Conservation (phyloP, 805 yeast species). For the Vanderwaltozyma tropicalis region DNA sequence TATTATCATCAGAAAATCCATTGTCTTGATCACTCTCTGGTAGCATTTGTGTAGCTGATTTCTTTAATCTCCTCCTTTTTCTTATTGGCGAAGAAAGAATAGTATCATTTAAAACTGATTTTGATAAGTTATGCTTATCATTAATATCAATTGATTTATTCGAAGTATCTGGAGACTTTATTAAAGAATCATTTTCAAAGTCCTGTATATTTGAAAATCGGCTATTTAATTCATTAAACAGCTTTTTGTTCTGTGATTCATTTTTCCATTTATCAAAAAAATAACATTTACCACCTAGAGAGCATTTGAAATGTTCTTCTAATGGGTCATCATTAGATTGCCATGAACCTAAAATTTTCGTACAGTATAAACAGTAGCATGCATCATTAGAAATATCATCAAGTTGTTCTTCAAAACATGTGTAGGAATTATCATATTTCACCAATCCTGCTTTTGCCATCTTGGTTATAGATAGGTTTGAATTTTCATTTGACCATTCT, state of each 20-base stretch:
- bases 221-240: background rate
- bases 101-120: too few species aligned
- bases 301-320: slow-evolving; percentile 33
- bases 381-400: slow-evolving; percentile 33
- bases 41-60: slow-evolving; percentile 8
- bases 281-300: background rate
- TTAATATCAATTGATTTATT: too few species aligned
- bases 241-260: background rate
- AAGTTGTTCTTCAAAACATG: slow-evolving; percentile 14
- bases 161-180: too few species aligned
- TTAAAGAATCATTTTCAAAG: too few species aligned
- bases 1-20: slow-evolving; percentile 2
- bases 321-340: slow-evolving; percentile 40
- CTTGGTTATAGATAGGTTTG: slow-evolving; percentile 14
- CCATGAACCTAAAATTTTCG: slow-evolving; percentile 50
- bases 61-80: slow-evolving; percentile 12
- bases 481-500: slow-evolving; percentile 18
- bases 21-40: slow-evolving; percentile 4
- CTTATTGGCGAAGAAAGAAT: slow-evolving; percentile 4
- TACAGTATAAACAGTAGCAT: slow-evolving; percentile 50
- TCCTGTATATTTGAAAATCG: background rate
- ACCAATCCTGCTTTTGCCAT: slow-evolving; percentile 50
- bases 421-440: slow-evolving; percentile 42
- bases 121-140: too few species aligned
- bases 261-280: background rate